These are phyloP conservation scores for Eudorina sp. DNA, from an alignment of 139 green algal genomes.

Conservation along the genomic window DNA sequence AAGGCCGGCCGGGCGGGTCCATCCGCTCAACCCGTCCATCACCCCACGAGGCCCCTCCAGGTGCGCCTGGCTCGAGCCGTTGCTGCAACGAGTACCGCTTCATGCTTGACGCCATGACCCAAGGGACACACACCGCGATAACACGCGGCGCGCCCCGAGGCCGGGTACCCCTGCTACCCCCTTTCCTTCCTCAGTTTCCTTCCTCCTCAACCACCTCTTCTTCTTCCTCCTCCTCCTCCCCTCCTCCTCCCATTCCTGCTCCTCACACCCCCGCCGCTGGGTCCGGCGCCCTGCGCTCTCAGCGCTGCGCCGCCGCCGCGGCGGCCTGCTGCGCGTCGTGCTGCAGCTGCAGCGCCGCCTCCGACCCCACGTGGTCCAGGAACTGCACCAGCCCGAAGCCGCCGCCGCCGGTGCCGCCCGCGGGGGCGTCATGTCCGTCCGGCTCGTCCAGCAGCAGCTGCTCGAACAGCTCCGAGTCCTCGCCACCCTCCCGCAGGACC, in stretches of 20 bases:
- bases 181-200: no score
- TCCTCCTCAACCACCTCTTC: no score
- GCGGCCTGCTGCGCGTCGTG: slow-evolving; percentile 14
- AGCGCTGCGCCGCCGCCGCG: not conserved
- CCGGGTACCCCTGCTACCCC: no score
- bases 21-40: no score
- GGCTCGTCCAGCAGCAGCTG: slow-evolving; percentile 83
- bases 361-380: slow-evolving; percentile 61
- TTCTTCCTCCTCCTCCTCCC: no score
- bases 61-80: no score
- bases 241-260: not conserved
- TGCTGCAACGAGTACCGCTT: no score
- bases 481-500: slow-evolving; percentile 73
- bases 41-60: no score
- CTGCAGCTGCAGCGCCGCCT: slow-evolving; percentile 61
- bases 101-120: no score
- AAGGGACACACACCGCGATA: no score
- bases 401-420: not conserved
- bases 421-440: slow-evolving; percentile 25
- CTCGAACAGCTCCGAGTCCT: slow-evolving; percentile 72
- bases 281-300: not conserved
- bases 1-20: no score
- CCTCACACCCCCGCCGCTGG: not conserved
- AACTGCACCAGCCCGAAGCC: slow-evolving; percentile 67
- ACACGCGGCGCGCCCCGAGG: no score